A percentile compares a stretch with the other conserved stretches of the same genome.
Conservation (phyloP, 2,329 filamentous ascomycete genomes). For the Lomentospora prolificans region DNA sequence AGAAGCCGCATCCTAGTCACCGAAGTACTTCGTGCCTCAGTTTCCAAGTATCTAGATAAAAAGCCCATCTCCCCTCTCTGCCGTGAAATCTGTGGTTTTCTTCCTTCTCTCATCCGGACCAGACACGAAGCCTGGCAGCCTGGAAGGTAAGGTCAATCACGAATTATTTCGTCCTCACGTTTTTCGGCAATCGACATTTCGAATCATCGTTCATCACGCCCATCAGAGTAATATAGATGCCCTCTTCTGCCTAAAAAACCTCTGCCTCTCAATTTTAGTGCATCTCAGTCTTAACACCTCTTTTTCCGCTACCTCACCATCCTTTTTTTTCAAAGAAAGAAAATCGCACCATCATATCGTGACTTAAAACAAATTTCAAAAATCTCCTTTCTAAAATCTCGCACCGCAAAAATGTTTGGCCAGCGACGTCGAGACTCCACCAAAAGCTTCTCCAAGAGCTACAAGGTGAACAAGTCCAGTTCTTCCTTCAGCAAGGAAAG, state of each 20-base stretch:
- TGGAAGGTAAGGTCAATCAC: constrained; percentile 8
- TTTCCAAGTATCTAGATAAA: constrained; percentile 3
- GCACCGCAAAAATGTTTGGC: constrained; percentile 3
- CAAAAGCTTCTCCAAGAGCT: constrained; percentile 7
- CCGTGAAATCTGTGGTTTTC: not conserved
- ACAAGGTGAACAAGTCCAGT: constrained; percentile 9
- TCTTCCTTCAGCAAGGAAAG: constrained; percentile 8
- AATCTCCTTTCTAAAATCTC: not conserved
- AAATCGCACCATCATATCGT: not conserved
- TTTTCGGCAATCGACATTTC: not conserved
- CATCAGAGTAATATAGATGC: not conserved
- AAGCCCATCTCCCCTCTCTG: not conserved
- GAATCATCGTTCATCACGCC: not conserved
- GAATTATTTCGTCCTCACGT: not conserved
- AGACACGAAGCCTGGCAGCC: constrained; percentile 8
- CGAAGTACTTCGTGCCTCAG: constrained; percentile 1
- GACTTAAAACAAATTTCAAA: not conserved
- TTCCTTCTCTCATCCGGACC: constrained; percentile 3
- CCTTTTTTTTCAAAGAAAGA: too few relatives aligned
- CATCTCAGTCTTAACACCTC: not conserved
- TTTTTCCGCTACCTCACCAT: not conserved
- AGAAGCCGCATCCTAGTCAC: not conserved
- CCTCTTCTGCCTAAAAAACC: not conserved
- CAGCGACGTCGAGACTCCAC: constrained; percentile 5
- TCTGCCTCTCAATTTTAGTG: not conserved